A percentile compares a stretch with the other conserved stretches of the same genome.
These are phyloP conservation scores for Cymbidium sinense DNA, from an alignment of 106 monocot species.

Conservation along the genomic window DNA sequence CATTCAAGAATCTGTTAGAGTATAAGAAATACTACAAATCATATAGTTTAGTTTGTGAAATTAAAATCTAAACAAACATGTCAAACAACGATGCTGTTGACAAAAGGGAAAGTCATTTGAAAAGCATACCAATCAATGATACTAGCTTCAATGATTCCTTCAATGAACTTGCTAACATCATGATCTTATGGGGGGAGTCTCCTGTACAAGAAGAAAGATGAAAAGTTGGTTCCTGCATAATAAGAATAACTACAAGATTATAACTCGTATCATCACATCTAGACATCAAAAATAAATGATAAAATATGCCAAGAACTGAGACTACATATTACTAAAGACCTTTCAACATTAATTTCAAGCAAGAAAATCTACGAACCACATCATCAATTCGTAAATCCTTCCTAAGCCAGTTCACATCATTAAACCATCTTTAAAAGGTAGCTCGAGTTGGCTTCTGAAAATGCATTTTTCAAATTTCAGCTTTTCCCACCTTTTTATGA, in stretches of 20 bases:
- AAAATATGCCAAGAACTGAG: not conserved
- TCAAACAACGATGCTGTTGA: not conserved
- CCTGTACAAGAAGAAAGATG: conserved; percentile 39
- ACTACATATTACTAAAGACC: not conserved
- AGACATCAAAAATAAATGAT: not conserved
- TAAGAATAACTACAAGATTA: not conserved
- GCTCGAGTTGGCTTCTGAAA: no score
- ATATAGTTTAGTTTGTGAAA: not conserved
- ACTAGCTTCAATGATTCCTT: conserved; percentile 68
- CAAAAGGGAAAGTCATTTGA: not conserved
- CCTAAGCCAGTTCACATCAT: not conserved
- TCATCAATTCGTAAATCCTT: not conserved
- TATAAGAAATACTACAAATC: not conserved
- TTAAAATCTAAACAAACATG: not conserved
- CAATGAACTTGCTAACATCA: conserved; percentile 46
- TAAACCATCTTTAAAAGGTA: not conserved
- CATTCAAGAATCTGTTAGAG: not conserved
- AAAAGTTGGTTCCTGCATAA: conserved; percentile 11
- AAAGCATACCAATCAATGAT: conserved; percentile 62
- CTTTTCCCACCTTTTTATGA: no score
- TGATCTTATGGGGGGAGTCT: conserved; percentile 32
- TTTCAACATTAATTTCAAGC: not conserved
- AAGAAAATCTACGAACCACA: not conserved
- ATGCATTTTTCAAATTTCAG: no score
- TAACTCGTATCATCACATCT: not conserved